A percentile compares a stretch with the other conserved stretches of the same genome.
Evolutionary conservation across 495 filamentous ascomycete genomes (phyloP).

Genomic region (Aspergillus homomorphus): DNA sequence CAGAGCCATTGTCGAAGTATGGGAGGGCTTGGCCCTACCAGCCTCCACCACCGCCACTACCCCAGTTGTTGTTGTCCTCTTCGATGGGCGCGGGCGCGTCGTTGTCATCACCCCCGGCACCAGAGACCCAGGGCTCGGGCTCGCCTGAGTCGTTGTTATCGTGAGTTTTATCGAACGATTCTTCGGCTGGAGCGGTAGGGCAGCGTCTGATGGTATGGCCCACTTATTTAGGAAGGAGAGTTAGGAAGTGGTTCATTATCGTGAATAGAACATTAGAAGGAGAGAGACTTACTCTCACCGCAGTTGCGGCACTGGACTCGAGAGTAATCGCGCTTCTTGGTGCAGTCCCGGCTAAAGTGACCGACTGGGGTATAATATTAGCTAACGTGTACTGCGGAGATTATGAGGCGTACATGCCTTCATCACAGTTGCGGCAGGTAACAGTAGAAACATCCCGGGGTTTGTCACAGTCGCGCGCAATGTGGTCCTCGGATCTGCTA

Average conservation of each 20-base stretch:
- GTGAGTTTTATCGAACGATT: constrained; percentile 1
- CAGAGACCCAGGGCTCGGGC: neutral
- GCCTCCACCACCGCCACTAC: neutral
- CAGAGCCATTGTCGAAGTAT: neutral
- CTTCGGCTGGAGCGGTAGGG: constrained; percentile 26
- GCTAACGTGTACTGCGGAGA: neutral
- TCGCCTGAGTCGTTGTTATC: neutral
- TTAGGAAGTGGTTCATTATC: neutral
- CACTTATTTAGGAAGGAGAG: constrained; percentile 36
- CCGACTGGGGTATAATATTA: constrained; percentile 44
- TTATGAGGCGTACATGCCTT: constrained; percentile 31
- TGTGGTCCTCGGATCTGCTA: constrained; percentile 50
- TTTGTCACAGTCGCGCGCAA: constrained; percentile 53
- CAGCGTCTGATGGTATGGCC: constrained; percentile 68
- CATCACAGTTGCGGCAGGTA: constrained; percentile 69
- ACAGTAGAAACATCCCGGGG: constrained; percentile 47
- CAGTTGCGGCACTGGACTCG: constrained; percentile 76
- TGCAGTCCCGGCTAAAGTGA: constrained; percentile 70
- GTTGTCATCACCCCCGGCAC: neutral
- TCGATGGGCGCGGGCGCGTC: neutral
- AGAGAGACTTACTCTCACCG: constrained; percentile 54
- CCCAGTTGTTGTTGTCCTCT: neutral
- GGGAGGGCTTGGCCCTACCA: neutral
- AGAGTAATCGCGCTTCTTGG: constrained; percentile 70
- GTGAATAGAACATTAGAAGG: neutral